Base-by-base conservation (phyloP, 2,329 filamentous ascomycete species). In the Graphilbum fragrans region DNA sequence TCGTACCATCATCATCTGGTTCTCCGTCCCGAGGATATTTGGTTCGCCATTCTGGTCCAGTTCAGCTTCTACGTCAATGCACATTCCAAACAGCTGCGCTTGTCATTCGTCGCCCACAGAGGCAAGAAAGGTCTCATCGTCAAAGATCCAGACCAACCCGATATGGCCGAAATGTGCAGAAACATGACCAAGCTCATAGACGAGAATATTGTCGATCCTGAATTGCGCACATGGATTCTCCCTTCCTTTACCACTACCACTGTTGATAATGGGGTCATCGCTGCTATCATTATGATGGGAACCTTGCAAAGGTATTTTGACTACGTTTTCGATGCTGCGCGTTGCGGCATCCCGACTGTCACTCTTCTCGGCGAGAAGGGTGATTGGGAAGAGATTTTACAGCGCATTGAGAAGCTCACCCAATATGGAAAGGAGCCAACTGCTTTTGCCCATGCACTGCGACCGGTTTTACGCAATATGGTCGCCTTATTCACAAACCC, bases 161-260 rank as follows among this genome's bases (percentile, higher is more conserved):
- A 52, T 41, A 49, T 50, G 31, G 57, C 58, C 2, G 47, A 42
- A 8, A 37, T 68, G n/a, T 53, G 60, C 0, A 37, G 44, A 12
- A 27, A 50, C 5, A 64, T 73, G 58, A 56, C 57, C 0, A 20
- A 53, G 3, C 18, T 59, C 17, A 60, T 74, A 14, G 45, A 61
- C 23, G 41, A 62, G 22, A 63, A 65, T 25, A 49, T 74, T 21
- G 48, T 55, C 0, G 65, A 70, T 42, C 50, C 57, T 0, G 52
- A 53, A 1, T 49, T 74, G 4, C 53, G 57, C 3, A 49, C 55
- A 1, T 75, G 69, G 69, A 58, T 76, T 16, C 58, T 73, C 48
- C 72, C 70, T 0, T 45, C 53, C 2, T 77, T 75, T 47, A 63
- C 56, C 5, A 77, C 72, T 0, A 74, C 70, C 0, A 66, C 60